A percentile compares a stretch with the other conserved stretches of the same genome.
These are phyloP conservation scores for Mycena vulgaris DNA, from an alignment of 768 basidiomycete species.

Conservation along the genomic window DNA sequence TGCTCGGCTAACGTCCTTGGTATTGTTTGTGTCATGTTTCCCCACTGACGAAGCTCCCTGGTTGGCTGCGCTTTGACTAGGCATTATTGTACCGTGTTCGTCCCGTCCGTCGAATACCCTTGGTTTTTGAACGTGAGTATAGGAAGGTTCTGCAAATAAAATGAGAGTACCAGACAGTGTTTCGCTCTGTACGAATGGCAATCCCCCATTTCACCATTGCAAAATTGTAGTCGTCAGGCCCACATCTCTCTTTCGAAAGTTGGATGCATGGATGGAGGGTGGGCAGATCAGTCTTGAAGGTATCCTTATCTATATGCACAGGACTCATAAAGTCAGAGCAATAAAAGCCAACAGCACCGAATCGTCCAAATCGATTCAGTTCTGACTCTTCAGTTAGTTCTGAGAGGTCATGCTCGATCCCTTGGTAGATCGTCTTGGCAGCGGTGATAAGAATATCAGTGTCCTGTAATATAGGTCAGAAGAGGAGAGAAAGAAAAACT, in stretches of 20 bases:
- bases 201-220: background rate
- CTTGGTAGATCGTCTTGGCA: background rate
- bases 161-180: background rate
- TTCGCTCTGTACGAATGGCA: background rate
- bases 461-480: background rate
- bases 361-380: background rate
- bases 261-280: background rate
- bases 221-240: background rate
- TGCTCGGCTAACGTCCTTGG: background rate
- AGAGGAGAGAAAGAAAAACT: background rate
- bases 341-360: background rate
- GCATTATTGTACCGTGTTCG: background rate
- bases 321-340: background rate
- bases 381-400: background rate
- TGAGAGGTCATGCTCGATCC: background rate
- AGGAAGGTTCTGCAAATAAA: background rate
- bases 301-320: background rate
- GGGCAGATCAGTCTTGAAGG: background rate
- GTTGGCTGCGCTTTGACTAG: background rate
- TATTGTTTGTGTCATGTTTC: background rate
- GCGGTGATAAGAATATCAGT: background rate
- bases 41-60: background rate
- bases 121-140: background rate
- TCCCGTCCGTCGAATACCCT: background rate
- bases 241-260: background rate